phyloP scores from a whole-genome alignment of 768 basidiomycete species.

The Hortiboletus campestris region DNA sequence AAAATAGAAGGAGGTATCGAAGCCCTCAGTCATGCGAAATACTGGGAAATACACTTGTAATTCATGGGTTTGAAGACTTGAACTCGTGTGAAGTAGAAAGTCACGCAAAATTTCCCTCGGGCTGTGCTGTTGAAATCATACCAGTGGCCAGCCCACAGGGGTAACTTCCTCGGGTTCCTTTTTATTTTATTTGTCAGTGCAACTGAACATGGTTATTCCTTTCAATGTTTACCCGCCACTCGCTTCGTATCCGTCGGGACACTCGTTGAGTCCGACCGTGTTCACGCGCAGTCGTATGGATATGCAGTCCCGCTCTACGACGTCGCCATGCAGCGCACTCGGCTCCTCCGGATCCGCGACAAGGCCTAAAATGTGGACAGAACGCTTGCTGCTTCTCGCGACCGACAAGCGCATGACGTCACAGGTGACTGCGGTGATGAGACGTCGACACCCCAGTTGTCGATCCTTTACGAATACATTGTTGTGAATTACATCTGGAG shows the following conservation, averaged over 20 bases:
- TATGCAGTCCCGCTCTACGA: constrained; percentile 61
- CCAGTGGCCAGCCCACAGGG: no score
- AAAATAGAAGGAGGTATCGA: not conserved
- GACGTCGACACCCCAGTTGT: constrained; percentile 22
- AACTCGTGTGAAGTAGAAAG: no score
- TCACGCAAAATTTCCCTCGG: no score
- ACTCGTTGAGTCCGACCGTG: not conserved
- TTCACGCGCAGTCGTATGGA: constrained; percentile 55
- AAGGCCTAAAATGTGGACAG: constrained; percentile 44
- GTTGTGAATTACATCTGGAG: no score
- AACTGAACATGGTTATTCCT: no score
- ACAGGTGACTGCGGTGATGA: not conserved
- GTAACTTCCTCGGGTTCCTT: no score
- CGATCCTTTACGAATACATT: no score
- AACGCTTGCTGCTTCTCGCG: constrained; percentile 6
- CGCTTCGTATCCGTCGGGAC: no score
- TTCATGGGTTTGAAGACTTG: no score
- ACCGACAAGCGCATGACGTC: not conserved
- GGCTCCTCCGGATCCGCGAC: constrained; percentile 40
- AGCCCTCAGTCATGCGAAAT: not conserved
- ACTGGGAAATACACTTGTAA: not conserved
- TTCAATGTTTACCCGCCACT: no score
- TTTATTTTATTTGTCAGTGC: no score
- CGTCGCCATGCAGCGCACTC: constrained; percentile 55
- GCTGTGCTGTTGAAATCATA: no score